Conservation (phyloP, 2,329 filamentous ascomycete genomes). For the Cercospora sp. region DNA sequence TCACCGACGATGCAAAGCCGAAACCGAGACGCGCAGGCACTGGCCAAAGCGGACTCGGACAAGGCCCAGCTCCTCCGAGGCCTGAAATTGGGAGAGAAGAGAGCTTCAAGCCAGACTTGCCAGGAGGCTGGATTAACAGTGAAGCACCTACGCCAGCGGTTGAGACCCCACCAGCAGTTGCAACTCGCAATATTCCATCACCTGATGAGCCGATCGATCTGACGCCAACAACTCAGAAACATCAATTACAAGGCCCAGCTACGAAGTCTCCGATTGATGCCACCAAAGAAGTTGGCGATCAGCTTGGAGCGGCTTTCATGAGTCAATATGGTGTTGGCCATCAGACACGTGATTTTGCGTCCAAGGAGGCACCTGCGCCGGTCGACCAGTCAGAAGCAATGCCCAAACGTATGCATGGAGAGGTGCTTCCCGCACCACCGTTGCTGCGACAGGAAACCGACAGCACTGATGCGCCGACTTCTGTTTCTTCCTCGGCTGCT, state of each 20-base stretch:
- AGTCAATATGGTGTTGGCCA: slow-evolving; percentile 41
- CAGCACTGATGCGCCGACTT: slow-evolving; percentile 25
- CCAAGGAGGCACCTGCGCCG: slow-evolving; percentile 27
- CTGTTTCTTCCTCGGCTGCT: slow-evolving; percentile 31
- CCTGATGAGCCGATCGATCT: slow-evolving; percentile 33
- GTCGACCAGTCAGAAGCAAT: slow-evolving; percentile 31
- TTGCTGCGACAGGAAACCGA: slow-evolving; percentile 26
- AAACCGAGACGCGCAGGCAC: slow-evolving; percentile 22
- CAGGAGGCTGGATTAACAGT: slow-evolving; percentile 55
- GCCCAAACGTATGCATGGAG: slow-evolving; percentile 25
- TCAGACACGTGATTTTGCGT: slow-evolving; percentile 39
- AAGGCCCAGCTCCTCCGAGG: slow-evolving; percentile 12
- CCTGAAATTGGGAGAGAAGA: slow-evolving; percentile 25
- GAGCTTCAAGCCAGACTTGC: slow-evolving; percentile 52
- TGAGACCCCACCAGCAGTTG: slow-evolving; percentile 34
- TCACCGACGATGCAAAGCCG: slow-evolving; percentile 24
- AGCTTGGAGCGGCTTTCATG: slow-evolving; percentile 50
- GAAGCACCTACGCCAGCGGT: slow-evolving; percentile 45
- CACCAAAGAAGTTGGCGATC: slow-evolving; percentile 49
- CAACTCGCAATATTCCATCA: slow-evolving; percentile 14
- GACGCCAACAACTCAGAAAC: slow-evolving; percentile 36
- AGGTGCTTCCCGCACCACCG: slow-evolving; percentile 20
- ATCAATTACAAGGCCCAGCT: slow-evolving; percentile 18
- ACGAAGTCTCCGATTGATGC: slow-evolving; percentile 39
- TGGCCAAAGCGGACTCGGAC: slow-evolving; percentile 18